Conservation (phyloP, 1,284 basidiomycete species). For the Ustilago sp. region DNA sequence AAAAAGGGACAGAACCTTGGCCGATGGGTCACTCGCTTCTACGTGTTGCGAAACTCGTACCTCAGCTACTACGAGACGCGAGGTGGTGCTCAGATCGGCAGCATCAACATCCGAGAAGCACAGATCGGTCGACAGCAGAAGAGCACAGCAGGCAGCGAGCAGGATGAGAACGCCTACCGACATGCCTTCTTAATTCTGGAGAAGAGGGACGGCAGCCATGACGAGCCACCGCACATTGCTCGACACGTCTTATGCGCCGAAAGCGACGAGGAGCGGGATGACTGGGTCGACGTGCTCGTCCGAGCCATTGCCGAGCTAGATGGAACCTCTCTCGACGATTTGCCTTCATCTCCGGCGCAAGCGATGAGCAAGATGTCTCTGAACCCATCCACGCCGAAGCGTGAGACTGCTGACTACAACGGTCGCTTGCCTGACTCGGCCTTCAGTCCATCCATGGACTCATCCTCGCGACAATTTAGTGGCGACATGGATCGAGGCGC, state of each 20-base stretch:
- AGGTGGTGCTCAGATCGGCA: no score
- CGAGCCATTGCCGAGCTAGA: slow-evolving; percentile 58
- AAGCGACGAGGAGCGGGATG: slow-evolving; percentile 90
- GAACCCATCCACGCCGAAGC: slow-evolving; percentile 13
- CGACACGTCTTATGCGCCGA: slow-evolving; percentile 95
- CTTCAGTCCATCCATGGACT: slow-evolving; percentile 35
- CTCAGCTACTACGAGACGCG: no score
- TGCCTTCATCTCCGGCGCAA: slow-evolving; percentile 37
- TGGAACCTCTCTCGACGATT: slow-evolving; percentile 21
- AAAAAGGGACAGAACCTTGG: no score
- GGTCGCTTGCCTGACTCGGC: slow-evolving; percentile 23
- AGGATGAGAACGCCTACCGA: no score
- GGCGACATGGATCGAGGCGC: slow-evolving; percentile 20
- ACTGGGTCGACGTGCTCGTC: slow-evolving; percentile 91
- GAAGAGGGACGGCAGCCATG: no score
- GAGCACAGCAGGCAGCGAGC: no score
- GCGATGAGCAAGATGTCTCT: slow-evolving; percentile 46
- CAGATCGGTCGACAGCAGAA: no score
- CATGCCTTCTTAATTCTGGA: no score
- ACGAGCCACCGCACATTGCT: slow-evolving; percentile 77
- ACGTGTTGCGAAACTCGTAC: no score
- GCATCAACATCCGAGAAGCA: no score
- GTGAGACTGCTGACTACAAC: slow-evolving; percentile 24
- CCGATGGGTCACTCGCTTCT: no score
- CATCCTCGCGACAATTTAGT: slow-evolving; percentile 9